phyloP scores from a whole-genome alignment of 129 eudicot species.

The Ambrosia trifida region DNA sequence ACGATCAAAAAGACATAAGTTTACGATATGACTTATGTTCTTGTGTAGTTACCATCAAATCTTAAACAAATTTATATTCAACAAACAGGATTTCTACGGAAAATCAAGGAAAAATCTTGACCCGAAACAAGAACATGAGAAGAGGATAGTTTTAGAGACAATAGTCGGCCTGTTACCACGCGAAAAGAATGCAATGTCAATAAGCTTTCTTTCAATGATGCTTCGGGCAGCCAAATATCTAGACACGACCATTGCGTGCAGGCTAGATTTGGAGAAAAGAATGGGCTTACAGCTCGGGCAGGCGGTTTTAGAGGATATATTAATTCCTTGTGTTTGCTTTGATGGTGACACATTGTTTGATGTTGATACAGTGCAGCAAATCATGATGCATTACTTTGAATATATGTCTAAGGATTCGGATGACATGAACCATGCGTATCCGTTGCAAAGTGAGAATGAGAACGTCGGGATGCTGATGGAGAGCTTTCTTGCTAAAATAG shows the following conservation, averaged over 20 bases:
- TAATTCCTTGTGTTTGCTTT: constrained; percentile 75
- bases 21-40: neutral
- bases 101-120: constrained; percentile 77
- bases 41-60: neutral
- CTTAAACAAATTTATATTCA: constrained; percentile 8
- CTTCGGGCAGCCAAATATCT: constrained; percentile 76
- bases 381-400: constrained; percentile 60
- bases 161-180: constrained; percentile 87
- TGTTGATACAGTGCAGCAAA: constrained; percentile 79
- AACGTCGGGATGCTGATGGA: constrained; percentile 85
- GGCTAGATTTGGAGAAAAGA: constrained; percentile 86
- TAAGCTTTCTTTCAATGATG: constrained; percentile 90
- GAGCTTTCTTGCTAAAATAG: constrained; percentile 79
- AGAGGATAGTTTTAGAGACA: constrained; percentile 77
- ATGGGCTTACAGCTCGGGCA: constrained; percentile 72
- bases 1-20: neutral
- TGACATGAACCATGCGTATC: constrained; percentile 29
- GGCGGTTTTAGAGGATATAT: constrained; percentile 80
- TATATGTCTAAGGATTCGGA: constrained; percentile 28
- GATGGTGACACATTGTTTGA: constrained; percentile 82
- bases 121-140: constrained; percentile 77
- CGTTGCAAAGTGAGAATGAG: constrained; percentile 51
- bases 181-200: constrained; percentile 76
- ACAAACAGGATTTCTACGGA: constrained; percentile 66
- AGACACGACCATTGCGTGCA: constrained; percentile 80